These are phyloP conservation scores for Ilyonectria sp. DNA, from an alignment of 2,329 filamentous ascomycete species.

Conservation along the genomic window DNA sequence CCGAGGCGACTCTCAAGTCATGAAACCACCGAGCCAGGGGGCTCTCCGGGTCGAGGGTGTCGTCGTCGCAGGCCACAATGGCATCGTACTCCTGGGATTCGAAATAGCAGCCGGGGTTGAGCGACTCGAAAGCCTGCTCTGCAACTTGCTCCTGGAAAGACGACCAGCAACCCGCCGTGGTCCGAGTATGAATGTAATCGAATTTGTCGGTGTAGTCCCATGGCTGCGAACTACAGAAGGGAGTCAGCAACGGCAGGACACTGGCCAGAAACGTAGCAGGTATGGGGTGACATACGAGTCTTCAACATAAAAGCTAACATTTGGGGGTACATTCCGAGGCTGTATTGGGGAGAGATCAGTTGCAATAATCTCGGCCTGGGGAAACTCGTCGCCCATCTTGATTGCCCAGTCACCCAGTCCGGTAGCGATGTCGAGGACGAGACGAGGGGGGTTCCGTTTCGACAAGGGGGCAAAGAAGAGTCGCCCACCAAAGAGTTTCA, in stretches of 20 bases:
- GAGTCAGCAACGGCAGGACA: constrained; percentile 8
- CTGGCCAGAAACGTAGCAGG: not conserved
- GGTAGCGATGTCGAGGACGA: constrained; percentile 61
- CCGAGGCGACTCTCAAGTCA: constrained; percentile 58
- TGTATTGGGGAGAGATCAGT: constrained; percentile 80
- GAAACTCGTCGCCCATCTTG: constrained; percentile 75
- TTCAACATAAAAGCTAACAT: constrained; percentile 82
- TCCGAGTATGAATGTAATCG: constrained; percentile 69
- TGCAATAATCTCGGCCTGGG: constrained; percentile 70
- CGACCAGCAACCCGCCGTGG: constrained; percentile 65
- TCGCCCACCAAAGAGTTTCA: constrained; percentile 56
- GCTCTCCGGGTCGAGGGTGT: constrained; percentile 56
- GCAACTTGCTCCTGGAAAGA: constrained; percentile 66
- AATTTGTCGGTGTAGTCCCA: constrained; percentile 69
- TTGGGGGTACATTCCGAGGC: constrained; percentile 76
- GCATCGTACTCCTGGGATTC: constrained; percentile 67
- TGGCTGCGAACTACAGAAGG: constrained; percentile 58
- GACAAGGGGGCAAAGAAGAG: constrained; percentile 62
- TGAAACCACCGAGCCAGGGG: constrained; percentile 58
- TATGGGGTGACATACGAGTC: constrained; percentile 62
- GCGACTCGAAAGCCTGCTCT: constrained; percentile 63
- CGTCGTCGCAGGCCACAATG: constrained; percentile 61
- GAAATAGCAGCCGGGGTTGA: constrained; percentile 68
- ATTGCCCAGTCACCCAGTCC: constrained; percentile 74
- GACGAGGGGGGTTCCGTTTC: constrained; percentile 52